Evolutionary conservation across 2,329 filamentous ascomycete genomes (phyloP).

Genomic region (Coniochaeta sp.): DNA sequence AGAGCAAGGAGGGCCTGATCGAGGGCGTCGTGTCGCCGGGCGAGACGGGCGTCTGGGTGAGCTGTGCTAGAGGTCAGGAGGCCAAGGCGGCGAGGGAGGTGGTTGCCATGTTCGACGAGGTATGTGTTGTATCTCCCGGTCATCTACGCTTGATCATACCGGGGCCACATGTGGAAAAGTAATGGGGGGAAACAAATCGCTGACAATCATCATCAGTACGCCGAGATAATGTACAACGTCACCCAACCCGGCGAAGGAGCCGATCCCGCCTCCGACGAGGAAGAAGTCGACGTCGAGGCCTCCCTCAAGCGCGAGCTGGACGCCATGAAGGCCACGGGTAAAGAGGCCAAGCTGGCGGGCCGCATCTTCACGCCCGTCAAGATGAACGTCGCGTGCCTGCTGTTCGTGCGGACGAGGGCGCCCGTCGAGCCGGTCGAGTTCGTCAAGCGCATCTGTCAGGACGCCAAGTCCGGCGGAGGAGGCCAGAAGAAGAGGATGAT

Average conservation of each 20-base stretch:
- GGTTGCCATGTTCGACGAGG: constrained; percentile 58
- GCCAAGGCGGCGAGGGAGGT: constrained; percentile 63
- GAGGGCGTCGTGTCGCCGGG: constrained; percentile 53
- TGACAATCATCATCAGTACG: too few relatives aligned
- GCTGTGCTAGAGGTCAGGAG: constrained; percentile 67
- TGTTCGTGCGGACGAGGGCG: constrained; percentile 51
- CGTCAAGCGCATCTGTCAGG: constrained; percentile 46
- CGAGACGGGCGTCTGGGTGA: constrained; percentile 71
- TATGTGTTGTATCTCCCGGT: constrained; percentile 25
- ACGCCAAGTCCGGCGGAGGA: constrained; percentile 40
- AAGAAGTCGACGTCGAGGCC: constrained; percentile 62
- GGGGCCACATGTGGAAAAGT: too few relatives aligned
- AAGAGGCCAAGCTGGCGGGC: constrained; percentile 32
- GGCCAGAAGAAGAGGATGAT: constrained; percentile 25
- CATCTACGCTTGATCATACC: too few relatives aligned
- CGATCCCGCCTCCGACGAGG: constrained; percentile 19
- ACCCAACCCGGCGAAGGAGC: constrained; percentile 24
- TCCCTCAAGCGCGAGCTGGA: constrained; percentile 67
- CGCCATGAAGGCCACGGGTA: constrained; percentile 41
- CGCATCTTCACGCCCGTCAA: constrained; percentile 45
- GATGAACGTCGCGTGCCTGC: constrained; percentile 53
- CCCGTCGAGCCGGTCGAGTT: constrained; percentile 51
- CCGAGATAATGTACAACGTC: constrained; percentile 52
- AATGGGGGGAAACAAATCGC: too few relatives aligned
- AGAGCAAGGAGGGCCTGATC: constrained; percentile 32